Base-by-base conservation (phyloP, 2,329 filamentous ascomycete species). In the Nothophoma quercina region DNA sequence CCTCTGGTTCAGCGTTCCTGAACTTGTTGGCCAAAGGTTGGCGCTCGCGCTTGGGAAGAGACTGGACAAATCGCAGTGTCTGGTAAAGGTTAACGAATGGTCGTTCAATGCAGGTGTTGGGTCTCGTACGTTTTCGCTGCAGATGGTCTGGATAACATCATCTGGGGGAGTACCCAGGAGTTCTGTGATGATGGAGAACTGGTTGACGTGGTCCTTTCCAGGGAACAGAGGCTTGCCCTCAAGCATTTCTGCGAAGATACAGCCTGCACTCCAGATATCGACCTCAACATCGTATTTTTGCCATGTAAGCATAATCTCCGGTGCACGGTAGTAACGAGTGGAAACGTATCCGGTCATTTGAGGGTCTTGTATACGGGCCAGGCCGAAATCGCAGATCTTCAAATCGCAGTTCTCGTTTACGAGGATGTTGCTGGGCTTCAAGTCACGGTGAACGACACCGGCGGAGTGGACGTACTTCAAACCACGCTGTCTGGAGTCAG, bases 341-440 rank as follows among this genome's bases (percentile, higher is more conserved):
- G 95, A 98, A 56, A 99, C 95, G 73, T 99, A 99, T 65, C 95
- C 95, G 33, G 95, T 99, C 95, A 99, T 99, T 79, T 99, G 95
- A 28, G 95, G 95, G 72, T 99, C 95, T 76, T 99, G 95, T 69
- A 99, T 96, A 76, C 95, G 91, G 46, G 95, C 95, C 55, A 99
- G 83, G 63, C 95, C 95, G 69, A 99, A 99, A 75, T 99, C 95
- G 83, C 95, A 99, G 76, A 99, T 99, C 82, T 99, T 99, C 68
- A 99, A 80, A 78, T 99, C 95, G 79, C 95, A 99, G 79, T 99
- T 99, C 80, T 99, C 95, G 79, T 99, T 99, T 77, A 99, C 93
- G 54, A 99, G 85, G 69, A 99, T 99, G 79, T 99, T 99, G 82
- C 92, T 96, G 46, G 95, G 95, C 80, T 99, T 99, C 67, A 99